These are phyloP conservation scores for Kernera saxatilis DNA, from an alignment of 345 rosid species.

Conservation along the genomic window DNA sequence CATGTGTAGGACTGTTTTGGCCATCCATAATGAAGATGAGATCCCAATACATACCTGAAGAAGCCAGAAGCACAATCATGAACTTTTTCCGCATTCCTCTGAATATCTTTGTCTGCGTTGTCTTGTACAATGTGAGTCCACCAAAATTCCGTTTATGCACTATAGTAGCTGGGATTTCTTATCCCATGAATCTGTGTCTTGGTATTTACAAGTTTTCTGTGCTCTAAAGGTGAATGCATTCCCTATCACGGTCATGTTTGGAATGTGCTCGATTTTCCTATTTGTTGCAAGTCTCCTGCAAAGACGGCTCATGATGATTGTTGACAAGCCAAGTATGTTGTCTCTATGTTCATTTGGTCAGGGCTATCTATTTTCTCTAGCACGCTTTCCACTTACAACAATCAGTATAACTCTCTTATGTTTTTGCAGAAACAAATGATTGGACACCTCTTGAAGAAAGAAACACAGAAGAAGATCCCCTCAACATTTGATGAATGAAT, in stretches of 20 bases:
- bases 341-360: constrained; percentile 16
- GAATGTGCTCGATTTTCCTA: constrained; percentile 97
- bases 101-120: constrained; percentile 86
- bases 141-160: background rate
- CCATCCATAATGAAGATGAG: constrained; percentile 99
- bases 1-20: constrained; percentile 97
- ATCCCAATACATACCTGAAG: constrained; percentile 98
- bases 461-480: constrained; percentile 69
- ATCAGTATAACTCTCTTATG: background rate
- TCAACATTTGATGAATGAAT: constrained; percentile 43
- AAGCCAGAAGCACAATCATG: constrained; percentile 99
- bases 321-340: constrained; percentile 73
- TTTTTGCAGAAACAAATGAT: constrained; percentile 54
- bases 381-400: background rate
- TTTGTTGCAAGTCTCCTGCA: constrained; percentile 84
- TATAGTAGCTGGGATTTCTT: background rate
- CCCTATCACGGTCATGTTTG: constrained; percentile 93
- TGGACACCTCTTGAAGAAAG: constrained; percentile 50
- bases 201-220: constrained; percentile 11
- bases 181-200: background rate
- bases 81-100: constrained; percentile 98
- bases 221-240: constrained; percentile 73
- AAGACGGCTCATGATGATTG: constrained; percentile 70
- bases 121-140: constrained; percentile 77
- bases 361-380: constrained; percentile 1